Base-by-base conservation (phyloP, 495 filamentous ascomycete genomes). In the Talaromyces adpressus region DNA sequence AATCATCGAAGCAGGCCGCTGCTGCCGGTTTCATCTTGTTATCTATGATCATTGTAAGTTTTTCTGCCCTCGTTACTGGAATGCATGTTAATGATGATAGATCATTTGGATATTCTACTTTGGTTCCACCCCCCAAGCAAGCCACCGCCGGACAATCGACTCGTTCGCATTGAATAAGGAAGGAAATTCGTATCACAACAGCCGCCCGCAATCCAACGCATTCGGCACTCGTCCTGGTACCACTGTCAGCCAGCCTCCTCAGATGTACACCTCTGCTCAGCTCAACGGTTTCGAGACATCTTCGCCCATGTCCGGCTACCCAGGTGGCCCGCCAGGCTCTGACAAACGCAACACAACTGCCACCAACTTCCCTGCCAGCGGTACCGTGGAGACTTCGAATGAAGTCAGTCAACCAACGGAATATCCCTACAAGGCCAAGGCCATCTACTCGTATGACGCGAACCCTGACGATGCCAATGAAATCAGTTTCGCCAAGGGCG, bases 41-140 rank as follows among this genome's bases (percentile, higher is more conserved):
- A 32, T 91, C 93, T 36, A 97, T 98, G 87, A 87, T 98, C 60
- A 85, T 90, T 71, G 93, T 97, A 82, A 70, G 89, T 81, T n/a
- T 60, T 11, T 29, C 51, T 49, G 41, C 34, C 3, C 12, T 16
- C 27, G 27, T 27, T 29, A 9, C 6, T 53, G 4, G 22, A 41
- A 16, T 41, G 52, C 27, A 20, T 56, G 52, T 14, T 27, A 56
- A 25, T 11, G 8, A 56, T 53, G 8, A n/a, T 69, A 97, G 93
- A 90, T 97, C 69, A 85, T 98, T 56, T 99, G 94, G 94, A 96
- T 98, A 64, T 96, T 97, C 78, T 97, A 98, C 78, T 99, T 96
- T 69, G 94, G 94, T 62, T 97, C 94, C 7, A 87, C 90, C 2
- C 92, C 95, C 6, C 87, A 91, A 59, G 91, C 93, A n/a, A 81